Evolutionary conservation across 306 rosid genomes (phyloP).

Genomic region (Glycine soja): DNA sequence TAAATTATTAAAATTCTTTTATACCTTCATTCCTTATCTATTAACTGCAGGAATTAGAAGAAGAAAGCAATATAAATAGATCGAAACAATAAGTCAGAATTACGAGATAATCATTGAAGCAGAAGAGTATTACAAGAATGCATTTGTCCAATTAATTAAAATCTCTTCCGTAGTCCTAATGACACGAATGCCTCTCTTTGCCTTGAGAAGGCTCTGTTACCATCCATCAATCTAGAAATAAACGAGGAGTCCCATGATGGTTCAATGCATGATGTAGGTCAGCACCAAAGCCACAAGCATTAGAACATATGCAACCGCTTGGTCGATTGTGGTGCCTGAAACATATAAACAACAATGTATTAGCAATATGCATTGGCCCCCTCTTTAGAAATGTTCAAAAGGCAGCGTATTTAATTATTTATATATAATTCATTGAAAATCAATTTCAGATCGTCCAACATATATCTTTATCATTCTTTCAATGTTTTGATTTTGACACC

Average conservation of each 20-base stretch:
- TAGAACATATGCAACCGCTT: constrained; percentile 70
- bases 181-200: constrained; percentile 15
- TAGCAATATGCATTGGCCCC: background rate
- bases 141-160: constrained; percentile 10
- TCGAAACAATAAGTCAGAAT: background rate
- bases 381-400: background rate
- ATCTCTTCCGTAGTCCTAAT: constrained; percentile 12
- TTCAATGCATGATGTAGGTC: constrained; percentile 80
- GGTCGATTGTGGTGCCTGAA: constrained; percentile 85
- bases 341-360: constrained; percentile 1
- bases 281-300: constrained; percentile 85
- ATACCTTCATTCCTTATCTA: background rate
- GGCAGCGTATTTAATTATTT: too few relatives aligned
- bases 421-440: too few relatives aligned
- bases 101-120: constrained; percentile 30
- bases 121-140: constrained; percentile 8
- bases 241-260: background rate
- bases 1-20: background rate
- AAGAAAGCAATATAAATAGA: background rate
- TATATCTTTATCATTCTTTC: background rate
- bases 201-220: background rate
- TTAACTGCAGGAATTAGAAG: background rate
- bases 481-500: background rate
- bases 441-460: too few relatives aligned
- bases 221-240: constrained; percentile 14